Conservation (phyloP, 176 grass and related monocot genomes). For the Paspalum vaginatum region DNA sequence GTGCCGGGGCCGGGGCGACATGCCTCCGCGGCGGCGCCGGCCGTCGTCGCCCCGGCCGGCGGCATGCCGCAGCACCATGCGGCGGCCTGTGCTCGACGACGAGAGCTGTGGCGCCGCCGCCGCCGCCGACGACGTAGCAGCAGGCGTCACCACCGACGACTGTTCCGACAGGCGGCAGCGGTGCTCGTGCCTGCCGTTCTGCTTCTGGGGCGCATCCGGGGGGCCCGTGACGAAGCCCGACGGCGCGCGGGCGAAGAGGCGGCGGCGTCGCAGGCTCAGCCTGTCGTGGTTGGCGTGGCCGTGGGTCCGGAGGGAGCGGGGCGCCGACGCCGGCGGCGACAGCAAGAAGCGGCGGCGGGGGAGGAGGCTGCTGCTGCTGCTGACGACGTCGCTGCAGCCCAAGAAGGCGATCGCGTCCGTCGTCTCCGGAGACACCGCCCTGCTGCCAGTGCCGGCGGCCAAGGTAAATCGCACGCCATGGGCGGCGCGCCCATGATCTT, state of each 20-base stretch:
- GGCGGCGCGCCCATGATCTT: not conserved
- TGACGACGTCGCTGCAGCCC: constrained; percentile 36
- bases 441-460: constrained; percentile 15
- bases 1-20: not conserved
- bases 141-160: not conserved
- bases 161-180: not conserved
- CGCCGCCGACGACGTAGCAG: too few relatives aligned
- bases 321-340: not conserved
- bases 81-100: not conserved
- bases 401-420: constrained; percentile 32
- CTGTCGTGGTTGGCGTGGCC: constrained; percentile 28
- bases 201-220: constrained; percentile 7
- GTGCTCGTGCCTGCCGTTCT: constrained; percentile 40
- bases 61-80: not conserved
- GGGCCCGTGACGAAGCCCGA: not conserved
- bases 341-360: not conserved
- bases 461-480: constrained; percentile 14
- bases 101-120: too few relatives aligned
- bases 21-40: not conserved
- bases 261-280: not conserved
- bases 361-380: constrained; percentile 20
- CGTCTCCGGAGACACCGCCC: constrained; percentile 26
- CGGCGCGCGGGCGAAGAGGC: not conserved
- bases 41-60: not conserved
- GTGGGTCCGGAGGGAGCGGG: not conserved